Base-by-base conservation (phyloP, 805 yeast species). In the Myxozyma melibiosi region DNA sequence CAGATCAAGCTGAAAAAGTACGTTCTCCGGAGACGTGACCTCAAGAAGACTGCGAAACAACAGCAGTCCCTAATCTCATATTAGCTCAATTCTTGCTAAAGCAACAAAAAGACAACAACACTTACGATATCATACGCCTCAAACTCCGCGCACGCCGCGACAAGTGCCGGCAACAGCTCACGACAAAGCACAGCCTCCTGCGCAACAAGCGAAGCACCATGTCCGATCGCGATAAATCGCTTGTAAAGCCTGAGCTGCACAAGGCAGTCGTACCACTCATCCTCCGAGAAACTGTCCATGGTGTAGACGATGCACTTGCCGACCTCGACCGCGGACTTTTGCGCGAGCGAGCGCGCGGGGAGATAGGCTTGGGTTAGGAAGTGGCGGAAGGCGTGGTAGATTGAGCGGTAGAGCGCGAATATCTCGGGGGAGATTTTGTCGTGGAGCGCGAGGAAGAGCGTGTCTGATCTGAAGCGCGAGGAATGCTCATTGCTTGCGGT, bases 261-360 rank as follows among this genome's bases (percentile, higher is more conserved):
- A 16, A 54, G 14, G 28, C 42, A 44, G 30, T 60, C 64, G 22
- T 60, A 60, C 64, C 64, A 60, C 6, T 56, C 62, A 28, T 58
- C 62, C n/a, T 51, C 61, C 27, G 44, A 16, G n/a, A 60, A 41
- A 24, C 41, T 42, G 28, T 42, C 62, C 30, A 40, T 28, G 3
- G 64, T 60, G 31, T 58, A 37, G 4, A 50, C 56, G 13, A 60
- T 51, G 30, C 64, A 60, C 22, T 47, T 52, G 18, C 64, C 64
- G 14, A 60, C 41, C 27, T 44, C 55, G 22, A 57, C 22, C 0
- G 64, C 62, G 2, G 56, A 40, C 24, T 38, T 44, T 27, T 57
- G 57, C 6, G 64, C 41, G 13, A 60, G 54, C 11, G 64, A 39
- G 4, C 38, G 34, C 13, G 58, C 44, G 8, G 25, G 25, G 9